Base-by-base conservation (phyloP, 2,329 filamentous ascomycete species). In the Spiromastix sp. region DNA sequence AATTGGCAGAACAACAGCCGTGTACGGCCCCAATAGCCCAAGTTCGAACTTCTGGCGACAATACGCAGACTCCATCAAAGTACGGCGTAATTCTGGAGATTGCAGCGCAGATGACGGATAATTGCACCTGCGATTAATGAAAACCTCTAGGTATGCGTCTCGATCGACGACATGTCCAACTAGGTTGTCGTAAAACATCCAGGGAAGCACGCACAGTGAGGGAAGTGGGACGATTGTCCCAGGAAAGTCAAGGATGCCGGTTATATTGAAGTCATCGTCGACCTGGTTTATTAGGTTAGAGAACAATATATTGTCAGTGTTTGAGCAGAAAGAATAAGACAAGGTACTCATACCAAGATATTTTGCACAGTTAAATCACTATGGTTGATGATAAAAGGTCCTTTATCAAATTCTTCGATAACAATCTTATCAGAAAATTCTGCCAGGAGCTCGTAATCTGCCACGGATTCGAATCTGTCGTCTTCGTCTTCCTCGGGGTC, bases 211-310 rank as follows among this genome's bases (percentile, higher is more conserved):
- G 29, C 29, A 35, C n/a, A 41, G 29, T 27, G 38, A 41, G 13
- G 38, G 32, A 2, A 43, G 27, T 2, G 41, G 38, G 5, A 41
- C 41, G 24, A 41, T 30, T 16, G 32, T 43, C 16, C 38, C 41
- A 24, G 38, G 41, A 21, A 43, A 43, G 32, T 39, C 35, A 21
- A 41, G 31, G 25, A 43, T 43, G 12, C 35, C 38, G 20, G 38
- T 41, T n/a, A 39, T 38, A 24, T 43, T 39, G 19, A 43, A 38
- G 10, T 43, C 34, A 8, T 39, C 41, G 11, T 43, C 41, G 22
- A 43, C 41, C 38, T 43, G 20, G n/a, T n/a, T n/a, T n/a, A 24
- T 7, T n/a, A 24, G n/a, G n/a, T 7, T 7, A 24, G n/a, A n/a
- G n/a, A 24, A 24, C 7, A n/a, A n/a, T n/a, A 8, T 8, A 32